phyloP scores from a whole-genome alignment of 2,329 filamentous ascomycete genomes.

The Fusarium sp. region DNA sequence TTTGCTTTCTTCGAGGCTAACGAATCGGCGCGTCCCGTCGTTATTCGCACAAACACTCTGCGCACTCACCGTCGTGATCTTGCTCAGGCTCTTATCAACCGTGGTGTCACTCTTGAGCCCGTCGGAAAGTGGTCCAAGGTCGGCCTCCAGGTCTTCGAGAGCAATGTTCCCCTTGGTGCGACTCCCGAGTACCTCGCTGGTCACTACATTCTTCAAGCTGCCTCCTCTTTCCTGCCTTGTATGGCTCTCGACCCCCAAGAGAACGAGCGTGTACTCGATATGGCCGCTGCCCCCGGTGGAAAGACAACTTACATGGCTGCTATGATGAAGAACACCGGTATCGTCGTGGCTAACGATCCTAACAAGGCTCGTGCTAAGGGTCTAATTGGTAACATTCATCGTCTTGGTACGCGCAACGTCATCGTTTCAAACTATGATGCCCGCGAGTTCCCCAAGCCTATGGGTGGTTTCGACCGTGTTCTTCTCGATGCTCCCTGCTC shows the following conservation, averaged over 20 bases:
- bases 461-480: constrained; percentile 96
- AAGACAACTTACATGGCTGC: constrained; percentile 98
- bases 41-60: constrained; percentile 96
- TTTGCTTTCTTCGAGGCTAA: constrained; percentile 99
- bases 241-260: constrained; percentile 97
- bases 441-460: constrained; percentile 90
- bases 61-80: constrained; percentile 82
- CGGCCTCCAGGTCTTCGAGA: constrained; percentile 95
- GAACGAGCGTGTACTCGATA: constrained; percentile 89
- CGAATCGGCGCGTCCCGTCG: constrained; percentile 91
- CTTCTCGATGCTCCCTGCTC: constrained; percentile 95
- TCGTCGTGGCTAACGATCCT: constrained; percentile 95
- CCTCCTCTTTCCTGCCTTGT: constrained; percentile 95
- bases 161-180: constrained; percentile 84
- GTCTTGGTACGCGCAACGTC: constrained; percentile 91
- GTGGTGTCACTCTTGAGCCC: constrained; percentile 94
- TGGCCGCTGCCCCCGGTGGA: constrained; percentile 95
- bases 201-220: constrained; percentile 97
- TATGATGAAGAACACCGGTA: constrained; percentile 95
- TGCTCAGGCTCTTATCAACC: constrained; percentile 93
- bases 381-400: constrained; percentile 97
- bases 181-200: constrained; percentile 98
- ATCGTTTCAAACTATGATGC: constrained; percentile 97
- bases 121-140: constrained; percentile 99
- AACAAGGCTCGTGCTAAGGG: constrained; percentile 94